Evolutionary conservation across 1,284 basidiomycete species (phyloP).

Genomic region (Trametes pubescens): DNA sequence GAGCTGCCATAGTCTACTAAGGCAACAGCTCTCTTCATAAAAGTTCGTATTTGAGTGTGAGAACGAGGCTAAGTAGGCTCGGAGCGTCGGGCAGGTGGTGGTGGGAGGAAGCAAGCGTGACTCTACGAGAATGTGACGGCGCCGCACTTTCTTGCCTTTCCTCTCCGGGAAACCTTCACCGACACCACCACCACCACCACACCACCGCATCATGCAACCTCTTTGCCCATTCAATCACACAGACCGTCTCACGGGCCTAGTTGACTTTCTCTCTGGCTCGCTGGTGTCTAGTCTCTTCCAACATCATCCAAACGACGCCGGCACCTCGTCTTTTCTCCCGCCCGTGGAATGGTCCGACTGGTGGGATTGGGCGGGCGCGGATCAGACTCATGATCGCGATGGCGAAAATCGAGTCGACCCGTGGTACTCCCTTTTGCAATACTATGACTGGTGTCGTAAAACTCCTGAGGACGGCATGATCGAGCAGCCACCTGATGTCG

Average conservation of each 20-base stretch:
- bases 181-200: too few species aligned
- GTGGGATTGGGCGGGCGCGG: slow-evolving; percentile 42
- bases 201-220: not conserved
- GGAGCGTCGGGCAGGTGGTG: not conserved
- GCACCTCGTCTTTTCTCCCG: slow-evolving; percentile 29
- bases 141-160: slow-evolving; percentile 3
- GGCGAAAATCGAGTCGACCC: slow-evolving; percentile 3
- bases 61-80: too few species aligned
- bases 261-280: slow-evolving; percentile 35
- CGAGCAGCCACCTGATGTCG: not conserved
- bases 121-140: not conserved
- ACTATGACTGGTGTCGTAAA: slow-evolving; percentile 30
- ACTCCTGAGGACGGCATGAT: not conserved
- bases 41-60: not conserved
- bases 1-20: slow-evolving; percentile 31
- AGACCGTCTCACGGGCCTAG: not conserved
- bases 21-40: slow-evolving; percentile 19
- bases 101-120: not conserved
- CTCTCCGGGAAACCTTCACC: not conserved
- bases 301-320: slow-evolving; percentile 41
- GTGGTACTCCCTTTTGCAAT: slow-evolving; percentile 36
- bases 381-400: not conserved
- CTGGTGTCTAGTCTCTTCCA: slow-evolving; percentile 34
- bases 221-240: too few species aligned
- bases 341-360: slow-evolving; percentile 40